Conservation (phyloP, 805 yeast species). For the Pichia rugopelliculosa region DNA sequence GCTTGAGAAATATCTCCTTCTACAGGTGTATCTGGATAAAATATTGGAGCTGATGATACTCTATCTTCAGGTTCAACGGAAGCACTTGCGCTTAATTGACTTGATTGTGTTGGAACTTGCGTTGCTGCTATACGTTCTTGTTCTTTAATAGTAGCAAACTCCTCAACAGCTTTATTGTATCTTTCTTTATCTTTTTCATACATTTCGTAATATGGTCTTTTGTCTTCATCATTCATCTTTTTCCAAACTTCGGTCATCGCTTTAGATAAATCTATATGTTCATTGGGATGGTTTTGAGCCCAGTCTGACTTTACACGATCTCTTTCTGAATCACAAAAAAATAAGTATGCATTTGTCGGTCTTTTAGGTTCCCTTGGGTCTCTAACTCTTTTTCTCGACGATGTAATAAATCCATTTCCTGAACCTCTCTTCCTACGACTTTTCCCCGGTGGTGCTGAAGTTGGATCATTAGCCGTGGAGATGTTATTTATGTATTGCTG, state of each 20-base stretch:
- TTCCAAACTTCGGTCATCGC: slow-evolving; percentile 87
- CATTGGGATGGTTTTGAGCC: slow-evolving; percentile 45
- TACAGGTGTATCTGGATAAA: neutral
- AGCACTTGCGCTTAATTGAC: neutral
- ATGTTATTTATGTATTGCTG: slow-evolving; percentile 1
- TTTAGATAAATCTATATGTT: slow-evolving; percentile 59
- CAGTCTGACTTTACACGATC: slow-evolving; percentile 57
- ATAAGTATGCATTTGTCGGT: slow-evolving; percentile 83
- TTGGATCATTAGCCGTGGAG: neutral
- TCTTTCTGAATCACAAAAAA: slow-evolving; percentile 82
- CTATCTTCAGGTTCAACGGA: slow-evolving; percentile 5
- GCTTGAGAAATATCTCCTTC: neutral
- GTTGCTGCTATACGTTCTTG: slow-evolving; percentile 10
- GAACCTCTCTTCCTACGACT: slow-evolving; percentile 14
- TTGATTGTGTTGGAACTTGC: neutral
- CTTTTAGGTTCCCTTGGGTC: slow-evolving; percentile 85
- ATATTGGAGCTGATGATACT: neutral
- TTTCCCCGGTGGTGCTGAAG: neutral
- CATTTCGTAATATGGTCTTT: slow-evolving; percentile 64
- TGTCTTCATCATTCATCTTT: slow-evolving; percentile 55
- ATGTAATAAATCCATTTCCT: slow-evolving; percentile 14
- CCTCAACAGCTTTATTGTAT: slow-evolving; percentile 65
- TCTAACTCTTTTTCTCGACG: slow-evolving; percentile 35
- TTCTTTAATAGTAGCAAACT: slow-evolving; percentile 25
- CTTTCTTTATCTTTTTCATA: slow-evolving; percentile 75